Evolutionary conservation across 2,329 filamentous ascomycete species (phyloP), one percentile per base, ranked within the genome.

Genomic region (Coniochaeta pulveracea): DNA sequence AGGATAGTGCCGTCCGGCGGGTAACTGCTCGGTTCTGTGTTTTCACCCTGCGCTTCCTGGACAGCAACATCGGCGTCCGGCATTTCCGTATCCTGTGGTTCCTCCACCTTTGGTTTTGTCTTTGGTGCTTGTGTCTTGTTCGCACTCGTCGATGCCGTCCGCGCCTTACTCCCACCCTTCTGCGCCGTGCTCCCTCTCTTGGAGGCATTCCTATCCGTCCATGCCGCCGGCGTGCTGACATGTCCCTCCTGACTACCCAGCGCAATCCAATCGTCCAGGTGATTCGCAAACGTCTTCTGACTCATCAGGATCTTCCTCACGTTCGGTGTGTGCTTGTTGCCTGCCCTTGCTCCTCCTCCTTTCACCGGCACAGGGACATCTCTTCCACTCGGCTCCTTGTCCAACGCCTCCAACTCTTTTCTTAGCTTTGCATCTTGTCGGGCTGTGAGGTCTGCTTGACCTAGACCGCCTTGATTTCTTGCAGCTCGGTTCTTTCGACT

Each of bases 261-360:
- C n/a, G 83, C 83, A 44, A 82, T 69, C 52, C 80, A 85, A 52
- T 91, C 84, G 44, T 84, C 80, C 29, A 89, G 67, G 52, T 89
- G 79, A 57, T 91, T 86, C 40, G 76, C 74, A 54, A 89, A 89
- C 3, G 81, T 85, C 60, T 89, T 85, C 50, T 85, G 80, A 17
- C 79, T 85, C 43, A 79, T 75, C 36, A 91, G 63, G 40, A 91
- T 85, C 57, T 79, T 80, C 45, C 83, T 74, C 17, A 85, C 80
- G 43, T 74, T 77, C 22, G 74, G 66, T 6, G 80, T 84, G 52
- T 74, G 72, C 47, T 78, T 79, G 44, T 57, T 60, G 34, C 53
- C 60, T 64, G 41, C 36, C 3, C 21, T 3, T 19, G 10, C 5
- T 10, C 12, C 6, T 19, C 28, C 28, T n/a, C 28, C 22, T 21